Conservation (phyloP, 345 rosid species). For the Linum usitatissimum region DNA sequence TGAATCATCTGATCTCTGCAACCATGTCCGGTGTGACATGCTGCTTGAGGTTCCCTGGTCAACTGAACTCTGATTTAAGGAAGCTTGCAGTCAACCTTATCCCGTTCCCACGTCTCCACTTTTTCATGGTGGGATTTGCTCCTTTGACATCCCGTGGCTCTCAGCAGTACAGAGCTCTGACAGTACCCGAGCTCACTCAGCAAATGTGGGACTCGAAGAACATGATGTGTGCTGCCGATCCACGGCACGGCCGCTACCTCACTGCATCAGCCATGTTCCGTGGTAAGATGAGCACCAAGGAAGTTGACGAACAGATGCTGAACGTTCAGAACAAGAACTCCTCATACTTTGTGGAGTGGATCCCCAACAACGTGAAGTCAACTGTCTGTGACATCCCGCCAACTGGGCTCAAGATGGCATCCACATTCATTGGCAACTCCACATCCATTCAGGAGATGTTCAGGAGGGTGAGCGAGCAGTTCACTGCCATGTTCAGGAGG, state of each 20-base stretch:
- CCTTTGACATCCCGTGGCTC: neutral
- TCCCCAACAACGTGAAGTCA: conserved; percentile 1
- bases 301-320: neutral
- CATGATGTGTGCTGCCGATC: too few relatives aligned
- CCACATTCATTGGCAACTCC: neutral
- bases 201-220: too few relatives aligned
- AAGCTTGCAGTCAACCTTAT: neutral
- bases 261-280: neutral
- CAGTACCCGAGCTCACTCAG: too few relatives aligned
- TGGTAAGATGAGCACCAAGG: neutral
- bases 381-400: conserved; percentile 1
- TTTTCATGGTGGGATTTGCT: conserved; percentile 3
- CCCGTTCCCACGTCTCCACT: neutral
- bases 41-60: conserved; percentile 4
- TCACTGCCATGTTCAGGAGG: neutral
- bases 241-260: too few relatives aligned
- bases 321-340: neutral
- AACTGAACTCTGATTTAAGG: neutral
- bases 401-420: neutral
- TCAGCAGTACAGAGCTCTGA: neutral
- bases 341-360: neutral
- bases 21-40: conserved; percentile 1
- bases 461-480: conserved; percentile 1
- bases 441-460: neutral
- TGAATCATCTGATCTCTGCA: neutral